Evolutionary conservation across 805 yeast genomes (phyloP), one percentile per base, ranked within the genome.

Genomic region (Pichia ethanolica): DNA sequence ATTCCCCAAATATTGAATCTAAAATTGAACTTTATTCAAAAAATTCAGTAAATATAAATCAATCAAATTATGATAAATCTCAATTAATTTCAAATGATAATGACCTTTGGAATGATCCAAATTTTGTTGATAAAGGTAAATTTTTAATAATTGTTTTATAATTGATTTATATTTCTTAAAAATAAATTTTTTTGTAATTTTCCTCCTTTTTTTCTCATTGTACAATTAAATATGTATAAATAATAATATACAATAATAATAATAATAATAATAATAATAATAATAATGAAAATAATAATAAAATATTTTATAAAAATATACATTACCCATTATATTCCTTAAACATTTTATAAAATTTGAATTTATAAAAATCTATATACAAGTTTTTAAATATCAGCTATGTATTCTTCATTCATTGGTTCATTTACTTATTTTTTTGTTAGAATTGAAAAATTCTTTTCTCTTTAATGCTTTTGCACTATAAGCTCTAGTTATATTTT

Each of bases 61-160:
- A 60, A 14, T 33, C 50, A 6, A 52, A 52, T 11, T 62, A 53
- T 43, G 44, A 52, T 39, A 49, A 52, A 10, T 53, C 53, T 8
- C 59, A 57, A 38, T 58, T 53, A 28, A 44, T 66, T 6, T 3
- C 27, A 12, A 41, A 58, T 3, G 68, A 66, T 49, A 38, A 50
- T 0, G 52, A 54, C 7, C 55, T 67, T 7, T 60, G 67, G 67
- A 53, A 48, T 11, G 57, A 54, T 39, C 28, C 53, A 1, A 58
- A 49, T 39, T 67, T 67, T 48, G 50, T 42, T 9, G 71, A 66
- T 46, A 67, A 66, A 48, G 71, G 71, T 8, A 67, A 62, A 50
- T 59, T 67, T 35, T 45, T 66, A 36, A 61, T 66, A 35, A 48
- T 64, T 30, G 57, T 64, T 5, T 56, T 20, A 38, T 27, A 20